phyloP scores from a whole-genome alignment of 805 yeast genomes.

The Cyberlindnera maclurae region DNA sequence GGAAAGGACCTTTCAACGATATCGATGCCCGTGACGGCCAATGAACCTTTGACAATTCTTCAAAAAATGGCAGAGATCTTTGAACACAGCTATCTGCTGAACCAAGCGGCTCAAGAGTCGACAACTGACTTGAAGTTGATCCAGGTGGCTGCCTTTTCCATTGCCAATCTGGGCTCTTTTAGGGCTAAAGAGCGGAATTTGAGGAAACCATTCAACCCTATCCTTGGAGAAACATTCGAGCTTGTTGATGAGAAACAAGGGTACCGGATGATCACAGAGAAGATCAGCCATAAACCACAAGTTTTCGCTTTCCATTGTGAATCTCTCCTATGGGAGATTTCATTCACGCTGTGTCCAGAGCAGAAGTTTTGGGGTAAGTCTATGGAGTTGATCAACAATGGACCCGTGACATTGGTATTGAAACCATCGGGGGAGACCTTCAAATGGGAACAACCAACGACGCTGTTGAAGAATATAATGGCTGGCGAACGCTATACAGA shows the following conservation, averaged over 20 bases:
- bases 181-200: constrained; percentile 68
- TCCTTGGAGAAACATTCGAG: constrained; percentile 90
- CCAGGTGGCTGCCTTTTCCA: constrained; percentile 75
- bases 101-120: constrained; percentile 44
- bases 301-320: constrained; percentile 80
- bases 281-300: constrained; percentile 82
- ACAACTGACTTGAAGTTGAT: constrained; percentile 51
- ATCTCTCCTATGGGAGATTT: constrained; percentile 59
- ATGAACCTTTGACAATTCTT: constrained; percentile 82
- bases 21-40: constrained; percentile 90
- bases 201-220: constrained; percentile 92
- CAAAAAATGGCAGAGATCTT: constrained; percentile 74
- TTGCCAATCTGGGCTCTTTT: constrained; percentile 61
- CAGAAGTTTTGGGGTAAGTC: constrained; percentile 96
- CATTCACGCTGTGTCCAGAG: constrained; percentile 59
- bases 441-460: constrained; percentile 77
- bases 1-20: constrained; percentile 84
- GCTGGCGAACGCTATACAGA: constrained; percentile 95
- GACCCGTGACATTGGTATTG: constrained; percentile 52
- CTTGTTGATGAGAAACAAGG: constrained; percentile 79
- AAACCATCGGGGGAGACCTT: constrained; percentile 58
- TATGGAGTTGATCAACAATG: constrained; percentile 73
- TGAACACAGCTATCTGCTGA: constrained; percentile 67
- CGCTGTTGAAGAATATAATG: constrained; percentile 75
- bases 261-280: constrained; percentile 70